Conservation (phyloP, 306 rosid genomes). For the Pachyrhizus erosus region DNA sequence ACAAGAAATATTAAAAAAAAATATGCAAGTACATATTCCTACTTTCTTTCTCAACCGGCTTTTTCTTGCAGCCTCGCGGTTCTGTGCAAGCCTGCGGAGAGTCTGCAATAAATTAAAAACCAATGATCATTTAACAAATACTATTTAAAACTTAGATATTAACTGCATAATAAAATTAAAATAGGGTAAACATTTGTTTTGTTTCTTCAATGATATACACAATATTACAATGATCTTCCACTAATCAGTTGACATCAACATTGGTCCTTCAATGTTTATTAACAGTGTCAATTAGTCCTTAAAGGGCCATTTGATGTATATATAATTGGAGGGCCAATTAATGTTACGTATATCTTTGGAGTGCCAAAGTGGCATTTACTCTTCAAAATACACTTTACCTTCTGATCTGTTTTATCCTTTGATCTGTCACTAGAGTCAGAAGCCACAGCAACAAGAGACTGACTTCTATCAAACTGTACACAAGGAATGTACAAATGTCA, state of each 20-base stretch:
- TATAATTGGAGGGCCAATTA: slow-evolving; percentile 7
- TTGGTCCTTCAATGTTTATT: background rate
- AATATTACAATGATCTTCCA: background rate
- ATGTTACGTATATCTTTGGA: background rate
- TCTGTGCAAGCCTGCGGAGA: slow-evolving; percentile 90
- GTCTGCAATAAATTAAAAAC: slow-evolving; percentile 59
- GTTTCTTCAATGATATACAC: background rate
- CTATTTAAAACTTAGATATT: slow-evolving; percentile 11
- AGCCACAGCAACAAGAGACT: slow-evolving; percentile 53
- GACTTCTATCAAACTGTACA: slow-evolving; percentile 71
- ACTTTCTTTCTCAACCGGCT: slow-evolving; percentile 90
- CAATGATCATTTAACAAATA: slow-evolving; percentile 26
- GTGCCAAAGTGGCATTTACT: background rate
- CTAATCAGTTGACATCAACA: background rate
- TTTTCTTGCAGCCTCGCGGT: slow-evolving; percentile 94
- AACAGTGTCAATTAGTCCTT: background rate
- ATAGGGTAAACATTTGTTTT: background rate
- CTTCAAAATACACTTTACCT: slow-evolving; percentile 56
- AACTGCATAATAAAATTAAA: background rate
- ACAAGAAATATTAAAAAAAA: background rate
- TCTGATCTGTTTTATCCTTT: slow-evolving; percentile 85
- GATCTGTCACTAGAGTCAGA: slow-evolving; percentile 91
- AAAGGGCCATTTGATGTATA: background rate
- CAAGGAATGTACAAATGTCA: slow-evolving; percentile 37
- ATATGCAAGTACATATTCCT: slow-evolving; percentile 13